These are phyloP conservation scores for Cryptococcus sp. DNA, from an alignment of 1,284 basidiomycete genomes.

Conservation along the genomic window DNA sequence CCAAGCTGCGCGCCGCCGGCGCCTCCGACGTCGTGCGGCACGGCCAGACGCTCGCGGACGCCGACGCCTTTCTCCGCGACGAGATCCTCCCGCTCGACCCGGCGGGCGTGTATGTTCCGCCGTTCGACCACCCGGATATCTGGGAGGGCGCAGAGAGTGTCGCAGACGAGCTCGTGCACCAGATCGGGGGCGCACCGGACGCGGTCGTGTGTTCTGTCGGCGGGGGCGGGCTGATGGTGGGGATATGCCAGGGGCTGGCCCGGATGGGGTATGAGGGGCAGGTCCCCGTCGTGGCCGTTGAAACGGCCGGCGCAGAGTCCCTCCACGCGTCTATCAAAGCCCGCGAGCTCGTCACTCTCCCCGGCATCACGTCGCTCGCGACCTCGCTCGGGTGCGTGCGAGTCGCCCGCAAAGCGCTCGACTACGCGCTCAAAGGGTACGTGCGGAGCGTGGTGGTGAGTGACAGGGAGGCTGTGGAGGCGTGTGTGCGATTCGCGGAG, in stretches of 20 bases:
- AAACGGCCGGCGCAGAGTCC: slow-evolving; percentile 30
- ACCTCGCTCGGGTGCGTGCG: slow-evolving; percentile 25
- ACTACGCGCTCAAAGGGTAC: slow-evolving; percentile 15
- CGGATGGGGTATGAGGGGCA: not conserved
- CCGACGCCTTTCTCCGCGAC: slow-evolving; percentile 23
- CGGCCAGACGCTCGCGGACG: slow-evolving; percentile 25
- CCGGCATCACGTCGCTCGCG: slow-evolving; percentile 31
- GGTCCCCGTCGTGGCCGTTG: slow-evolving; percentile 23
- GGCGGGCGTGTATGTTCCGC: slow-evolving; percentile 28
- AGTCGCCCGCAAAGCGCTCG: slow-evolving; percentile 21
- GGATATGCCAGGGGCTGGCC: slow-evolving; percentile 23
- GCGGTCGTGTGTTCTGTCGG: slow-evolving; percentile 28
- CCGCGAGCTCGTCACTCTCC: slow-evolving; percentile 21
- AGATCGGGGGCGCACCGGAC: slow-evolving; percentile 15
- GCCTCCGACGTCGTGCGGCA: slow-evolving; percentile 23
- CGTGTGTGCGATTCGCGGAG: slow-evolving; percentile 30
- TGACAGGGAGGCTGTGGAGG: slow-evolving; percentile 26
- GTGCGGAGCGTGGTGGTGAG: slow-evolving; percentile 23
- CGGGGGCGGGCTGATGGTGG: slow-evolving; percentile 30
- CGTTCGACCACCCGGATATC: slow-evolving; percentile 28
- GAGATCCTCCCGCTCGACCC: slow-evolving; percentile 16
- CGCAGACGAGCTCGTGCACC: slow-evolving; percentile 19
- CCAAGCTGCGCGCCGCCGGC: slow-evolving; percentile 21
- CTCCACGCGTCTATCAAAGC: slow-evolving; percentile 21
- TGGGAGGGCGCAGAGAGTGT: slow-evolving; percentile 27